These are phyloP conservation scores for Malbranchea zuffiana DNA, from an alignment of 2,329 filamentous ascomycete genomes.

Conservation along the genomic window DNA sequence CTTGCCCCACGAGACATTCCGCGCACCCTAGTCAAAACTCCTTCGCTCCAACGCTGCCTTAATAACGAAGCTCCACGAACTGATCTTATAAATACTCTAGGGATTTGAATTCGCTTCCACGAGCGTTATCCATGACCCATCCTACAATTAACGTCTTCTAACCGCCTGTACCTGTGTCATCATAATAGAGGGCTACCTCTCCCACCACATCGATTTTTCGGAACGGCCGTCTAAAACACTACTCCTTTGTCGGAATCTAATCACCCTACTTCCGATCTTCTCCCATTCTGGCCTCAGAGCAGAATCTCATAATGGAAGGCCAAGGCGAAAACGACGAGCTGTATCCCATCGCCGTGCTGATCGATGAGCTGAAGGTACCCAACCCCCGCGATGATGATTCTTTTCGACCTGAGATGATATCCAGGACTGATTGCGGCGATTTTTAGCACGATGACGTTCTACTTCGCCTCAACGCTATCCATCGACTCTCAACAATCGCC, in stretches of 20 bases:
- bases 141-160: no score
- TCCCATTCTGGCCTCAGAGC: constrained; percentile 7
- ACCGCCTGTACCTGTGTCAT: no score
- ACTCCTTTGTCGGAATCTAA: no score
- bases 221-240: no score
- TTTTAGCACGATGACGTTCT: constrained; percentile 92
- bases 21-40: constrained; percentile 9
- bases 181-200: no score
- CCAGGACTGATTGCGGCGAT: constrained; percentile 2
- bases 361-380: constrained; percentile 95
- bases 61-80: constrained; percentile 6
- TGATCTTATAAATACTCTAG: no score
- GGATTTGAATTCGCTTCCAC: no score
- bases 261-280: no score
- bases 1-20: constrained; percentile 10
- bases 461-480: constrained; percentile 94
- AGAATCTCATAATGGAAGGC: constrained; percentile 66
- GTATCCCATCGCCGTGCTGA: constrained; percentile 98
- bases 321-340: constrained; percentile 93
- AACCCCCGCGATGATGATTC: constrained; percentile 14
- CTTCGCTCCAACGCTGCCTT: constrained; percentile 5
- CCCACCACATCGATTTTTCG: no score
- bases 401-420: neutral
- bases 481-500: constrained; percentile 94
- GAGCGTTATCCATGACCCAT: no score